phyloP scores from a whole-genome alignment of 2,329 filamentous ascomycete genomes.

The Penicillium vulpinum region DNA sequence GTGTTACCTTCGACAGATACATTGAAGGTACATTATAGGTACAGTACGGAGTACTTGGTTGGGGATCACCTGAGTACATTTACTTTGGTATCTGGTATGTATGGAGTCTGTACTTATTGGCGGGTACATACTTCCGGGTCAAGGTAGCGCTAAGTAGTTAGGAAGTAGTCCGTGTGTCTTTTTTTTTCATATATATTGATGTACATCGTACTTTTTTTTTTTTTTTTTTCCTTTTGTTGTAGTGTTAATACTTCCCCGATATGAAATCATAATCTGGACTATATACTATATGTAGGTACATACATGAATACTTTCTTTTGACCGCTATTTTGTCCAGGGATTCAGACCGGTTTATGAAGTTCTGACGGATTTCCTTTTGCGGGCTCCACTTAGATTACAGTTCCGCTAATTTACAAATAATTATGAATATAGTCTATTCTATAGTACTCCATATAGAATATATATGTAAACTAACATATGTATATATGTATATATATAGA shows the following conservation, averaged over 20 bases:
- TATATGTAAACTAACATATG: too few relatives aligned
- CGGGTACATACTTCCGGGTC: neutral
- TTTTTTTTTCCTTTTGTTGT: neutral
- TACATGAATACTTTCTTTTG: neutral
- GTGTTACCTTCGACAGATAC: too few relatives aligned
- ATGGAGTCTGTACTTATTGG: conserved; percentile 1
- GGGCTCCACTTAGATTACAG: neutral
- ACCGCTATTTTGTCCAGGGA: neutral
- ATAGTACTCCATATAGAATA: too few relatives aligned
- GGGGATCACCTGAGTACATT: too few relatives aligned
- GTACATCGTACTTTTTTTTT: neutral
- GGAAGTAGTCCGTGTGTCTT: neutral
- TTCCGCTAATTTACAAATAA: too few relatives aligned
- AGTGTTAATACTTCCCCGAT: neutral
- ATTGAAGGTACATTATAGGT: too few relatives aligned
- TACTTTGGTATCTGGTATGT: too few relatives aligned
- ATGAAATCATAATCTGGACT: neutral
- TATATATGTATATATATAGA: too few relatives aligned
- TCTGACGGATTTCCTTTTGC: neutral
- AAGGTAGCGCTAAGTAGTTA: neutral
- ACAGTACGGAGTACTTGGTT: too few relatives aligned
- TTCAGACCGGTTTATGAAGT: neutral
- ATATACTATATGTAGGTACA: too few relatives aligned
- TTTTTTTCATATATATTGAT: neutral
- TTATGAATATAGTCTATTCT: too few relatives aligned